These are phyloP conservation scores for Rhodotorula diobovata DNA, from an alignment of 768 basidiomycete species.

Conservation along the genomic window DNA sequence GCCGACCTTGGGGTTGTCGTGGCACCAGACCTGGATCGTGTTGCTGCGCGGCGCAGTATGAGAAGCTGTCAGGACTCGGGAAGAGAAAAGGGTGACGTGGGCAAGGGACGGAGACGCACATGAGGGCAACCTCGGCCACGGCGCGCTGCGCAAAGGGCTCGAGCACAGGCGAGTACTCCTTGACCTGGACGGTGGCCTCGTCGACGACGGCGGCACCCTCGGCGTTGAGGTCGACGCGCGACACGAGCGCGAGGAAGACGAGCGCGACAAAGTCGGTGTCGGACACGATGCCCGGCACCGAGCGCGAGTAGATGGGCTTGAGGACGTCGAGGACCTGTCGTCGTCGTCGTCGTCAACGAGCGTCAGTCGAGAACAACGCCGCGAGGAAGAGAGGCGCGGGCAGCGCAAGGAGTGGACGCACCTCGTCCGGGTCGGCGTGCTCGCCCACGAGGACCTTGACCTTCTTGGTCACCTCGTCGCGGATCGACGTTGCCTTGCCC, in stretches of 20 bases:
- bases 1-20: constrained; percentile 91
- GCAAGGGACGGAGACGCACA: constrained; percentile 46
- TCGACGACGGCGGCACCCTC: constrained; percentile 58
- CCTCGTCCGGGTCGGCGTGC: constrained; percentile 55
- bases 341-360: constrained; percentile 51
- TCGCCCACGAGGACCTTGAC: constrained; percentile 63
- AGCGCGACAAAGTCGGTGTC: constrained; percentile 78
- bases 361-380: background rate
- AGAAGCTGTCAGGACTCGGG: background rate
- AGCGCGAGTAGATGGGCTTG: constrained; percentile 58
- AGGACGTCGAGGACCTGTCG: constrained; percentile 61
- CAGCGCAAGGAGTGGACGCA: constrained; percentile 42
- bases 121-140: constrained; percentile 86
- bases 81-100: background rate
- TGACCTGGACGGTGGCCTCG: constrained; percentile 79
- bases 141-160: constrained; percentile 84
- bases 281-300: constrained; percentile 64
- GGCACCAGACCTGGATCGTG: constrained; percentile 88
- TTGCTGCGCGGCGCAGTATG: constrained; percentile 53
- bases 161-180: constrained; percentile 79
- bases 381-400: background rate
- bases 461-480: constrained; percentile 64
- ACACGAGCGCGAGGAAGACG: constrained; percentile 80
- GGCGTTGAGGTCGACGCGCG: constrained; percentile 54
- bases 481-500: constrained; percentile 73